phyloP scores from a whole-genome alignment of 192 early-diverging fungal genomes.

The Coemansia sp. region DNA sequence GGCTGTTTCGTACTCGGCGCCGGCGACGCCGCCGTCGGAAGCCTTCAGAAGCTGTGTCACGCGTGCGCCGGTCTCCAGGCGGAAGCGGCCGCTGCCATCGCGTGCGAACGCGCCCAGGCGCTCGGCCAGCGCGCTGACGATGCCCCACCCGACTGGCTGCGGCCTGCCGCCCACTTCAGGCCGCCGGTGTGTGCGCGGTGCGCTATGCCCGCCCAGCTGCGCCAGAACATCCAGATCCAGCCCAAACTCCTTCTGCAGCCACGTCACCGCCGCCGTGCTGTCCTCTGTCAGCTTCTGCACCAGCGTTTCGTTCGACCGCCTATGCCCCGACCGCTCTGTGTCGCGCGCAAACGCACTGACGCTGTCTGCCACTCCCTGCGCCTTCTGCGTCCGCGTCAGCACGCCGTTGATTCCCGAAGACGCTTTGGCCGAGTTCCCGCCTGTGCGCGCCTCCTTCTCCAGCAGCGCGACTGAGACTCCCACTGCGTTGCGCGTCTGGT shows the following conservation, averaged over 20 bases:
- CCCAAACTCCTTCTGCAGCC: conserved; percentile 87
- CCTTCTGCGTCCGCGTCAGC: conserved; percentile 79
- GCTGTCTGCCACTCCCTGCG: conserved; percentile 71
- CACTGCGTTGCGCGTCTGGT: conserved; percentile 14
- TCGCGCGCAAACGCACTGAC: conserved; percentile 83
- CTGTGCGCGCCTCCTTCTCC: conserved; percentile 40
- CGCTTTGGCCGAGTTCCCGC: conserved; percentile 96
- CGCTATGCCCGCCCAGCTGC: conserved; percentile 90
- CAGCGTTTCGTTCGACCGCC: conserved; percentile 73
- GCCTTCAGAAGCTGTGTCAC: conserved; percentile 73
- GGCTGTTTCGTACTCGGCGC: conserved; percentile 75
- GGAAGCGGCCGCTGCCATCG: conserved; percentile 66
- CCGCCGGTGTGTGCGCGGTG: conserved; percentile 87
- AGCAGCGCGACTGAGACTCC: conserved; percentile 25
- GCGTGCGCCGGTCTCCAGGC: conserved; percentile 80
- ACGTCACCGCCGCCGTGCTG: conserved; percentile 87
- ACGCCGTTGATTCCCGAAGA: conserved; percentile 98
- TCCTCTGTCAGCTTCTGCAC: conserved; percentile 82
- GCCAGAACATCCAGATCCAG: conserved; percentile 86
- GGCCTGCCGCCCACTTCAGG: conserved; percentile 60
- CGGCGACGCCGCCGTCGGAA: conserved; percentile 65
- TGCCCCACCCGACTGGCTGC: conserved; percentile 89
- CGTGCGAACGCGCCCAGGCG: conserved; percentile 70
- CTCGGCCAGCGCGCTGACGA: conserved; percentile 88
- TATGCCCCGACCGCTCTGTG: conserved; percentile 82